phyloP scores from a whole-genome alignment of 169 alveolate species.

The Plasmodium knowlesi region DNA sequence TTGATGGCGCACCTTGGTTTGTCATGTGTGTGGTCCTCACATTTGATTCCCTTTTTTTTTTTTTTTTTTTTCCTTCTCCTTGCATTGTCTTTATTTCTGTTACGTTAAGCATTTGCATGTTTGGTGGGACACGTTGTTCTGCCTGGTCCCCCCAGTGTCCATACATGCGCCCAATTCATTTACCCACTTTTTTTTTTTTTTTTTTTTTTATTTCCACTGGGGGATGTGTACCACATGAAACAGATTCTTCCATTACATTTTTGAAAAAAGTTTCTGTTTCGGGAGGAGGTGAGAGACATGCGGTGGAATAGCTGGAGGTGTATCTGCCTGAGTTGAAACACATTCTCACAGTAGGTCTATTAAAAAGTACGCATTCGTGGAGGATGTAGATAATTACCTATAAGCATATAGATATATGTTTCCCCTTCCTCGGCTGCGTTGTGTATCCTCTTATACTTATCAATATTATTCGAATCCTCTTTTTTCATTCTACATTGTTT shows the following conservation, averaged over 20 bases:
- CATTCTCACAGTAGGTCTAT: background rate
- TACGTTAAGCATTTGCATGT: background rate
- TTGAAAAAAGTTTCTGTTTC: background rate
- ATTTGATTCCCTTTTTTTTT: background rate
- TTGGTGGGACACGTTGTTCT: background rate
- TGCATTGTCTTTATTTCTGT: background rate
- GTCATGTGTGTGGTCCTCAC: background rate
- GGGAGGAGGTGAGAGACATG: background rate
- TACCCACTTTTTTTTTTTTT: background rate
- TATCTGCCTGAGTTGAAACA: background rate
- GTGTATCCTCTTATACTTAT: background rate
- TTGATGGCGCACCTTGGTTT: background rate
- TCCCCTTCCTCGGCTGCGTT: background rate
- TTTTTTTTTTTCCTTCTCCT: background rate
- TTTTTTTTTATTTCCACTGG: background rate
- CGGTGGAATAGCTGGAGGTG: background rate
- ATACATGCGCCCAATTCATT: background rate
- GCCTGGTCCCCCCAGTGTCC: background rate
- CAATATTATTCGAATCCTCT: background rate
- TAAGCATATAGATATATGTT: background rate
- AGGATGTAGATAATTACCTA: background rate
- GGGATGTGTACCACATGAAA: background rate
- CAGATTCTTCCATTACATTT: background rate
- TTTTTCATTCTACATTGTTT: slow-evolving; percentile 2
- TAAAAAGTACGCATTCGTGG: background rate